phyloP scores from a whole-genome alignment of 768 basidiomycete species.

The Boletus rubescentipes region DNA sequence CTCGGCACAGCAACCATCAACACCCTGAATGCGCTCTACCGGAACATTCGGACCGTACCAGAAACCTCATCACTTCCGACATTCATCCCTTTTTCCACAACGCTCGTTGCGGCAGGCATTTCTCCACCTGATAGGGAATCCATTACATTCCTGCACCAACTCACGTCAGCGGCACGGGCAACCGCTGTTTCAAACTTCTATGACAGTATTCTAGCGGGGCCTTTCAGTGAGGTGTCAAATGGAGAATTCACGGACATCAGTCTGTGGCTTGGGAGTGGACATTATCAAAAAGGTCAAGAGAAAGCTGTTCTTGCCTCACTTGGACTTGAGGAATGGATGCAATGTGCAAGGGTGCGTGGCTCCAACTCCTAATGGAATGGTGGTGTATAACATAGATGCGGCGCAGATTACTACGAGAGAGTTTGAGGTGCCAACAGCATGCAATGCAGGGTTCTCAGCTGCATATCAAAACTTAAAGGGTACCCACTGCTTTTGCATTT shows the following conservation, averaged over 20 bases:
- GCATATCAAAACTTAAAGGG: constrained; percentile 12
- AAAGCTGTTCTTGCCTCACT: constrained; percentile 34
- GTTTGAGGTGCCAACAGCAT: constrained; percentile 13
- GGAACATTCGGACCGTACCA: not conserved
- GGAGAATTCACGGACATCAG: constrained; percentile 57
- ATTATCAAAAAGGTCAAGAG: constrained; percentile 31
- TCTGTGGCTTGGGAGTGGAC: constrained; percentile 49
- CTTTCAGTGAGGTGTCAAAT: constrained; percentile 44
- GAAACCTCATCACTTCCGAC: constrained; percentile 4
- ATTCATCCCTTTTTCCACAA: constrained; percentile 15
- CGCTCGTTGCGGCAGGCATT: constrained; percentile 7
- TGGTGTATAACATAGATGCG: constrained; percentile 8
- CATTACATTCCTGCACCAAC: constrained; percentile 17
- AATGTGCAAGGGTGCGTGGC: constrained; percentile 8
- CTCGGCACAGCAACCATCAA: constrained; percentile 1
- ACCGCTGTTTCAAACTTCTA: constrained; percentile 40
- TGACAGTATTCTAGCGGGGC: constrained; percentile 55
- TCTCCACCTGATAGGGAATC: constrained; percentile 5
- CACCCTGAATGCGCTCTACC: constrained; percentile 10
- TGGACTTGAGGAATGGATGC: constrained; percentile 28
- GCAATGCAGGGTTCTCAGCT: constrained; percentile 8
- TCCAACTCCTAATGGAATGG: constrained; percentile 5
- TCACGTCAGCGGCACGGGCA: constrained; percentile 40
- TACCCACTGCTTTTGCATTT: constrained; percentile 13
- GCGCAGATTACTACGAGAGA: constrained; percentile 15